Conservation (phyloP, 768 basidiomycete species). For the Tephrocybe sp. region DNA sequence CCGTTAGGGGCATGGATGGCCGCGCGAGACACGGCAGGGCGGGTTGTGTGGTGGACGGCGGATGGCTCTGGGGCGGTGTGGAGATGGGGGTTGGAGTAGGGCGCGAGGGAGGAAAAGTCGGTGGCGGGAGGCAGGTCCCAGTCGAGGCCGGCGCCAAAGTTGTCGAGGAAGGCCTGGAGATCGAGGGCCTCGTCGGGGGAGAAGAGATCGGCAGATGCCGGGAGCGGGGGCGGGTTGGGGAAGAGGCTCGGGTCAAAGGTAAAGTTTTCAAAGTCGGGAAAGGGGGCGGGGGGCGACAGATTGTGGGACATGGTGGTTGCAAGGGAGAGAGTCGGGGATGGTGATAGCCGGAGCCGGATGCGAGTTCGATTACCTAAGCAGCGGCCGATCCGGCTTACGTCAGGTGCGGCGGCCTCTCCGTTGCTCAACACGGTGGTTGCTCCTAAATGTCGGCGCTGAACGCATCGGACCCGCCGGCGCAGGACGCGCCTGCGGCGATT, state of each 20-base stretch:
- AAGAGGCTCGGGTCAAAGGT: constrained; percentile 68
- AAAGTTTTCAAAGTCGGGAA: constrained; percentile 66
- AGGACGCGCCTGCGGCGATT: constrained; percentile 49
- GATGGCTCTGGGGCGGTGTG: constrained; percentile 43
- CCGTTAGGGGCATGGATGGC: constrained; percentile 22
- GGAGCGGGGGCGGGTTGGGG: constrained; percentile 60
- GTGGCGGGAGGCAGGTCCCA: constrained; percentile 51
- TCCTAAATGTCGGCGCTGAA: constrained; percentile 75
- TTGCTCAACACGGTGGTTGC: constrained; percentile 39
- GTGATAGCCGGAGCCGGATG: constrained; percentile 9
- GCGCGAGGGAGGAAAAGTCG: constrained; percentile 28
- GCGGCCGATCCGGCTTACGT: constrained; percentile 20
- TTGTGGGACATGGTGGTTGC: constrained; percentile 28
- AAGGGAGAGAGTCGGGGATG: constrained; percentile 8
- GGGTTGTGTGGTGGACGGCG: constrained; percentile 31
- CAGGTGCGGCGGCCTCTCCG: constrained; percentile 11
- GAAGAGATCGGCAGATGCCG: constrained; percentile 76
- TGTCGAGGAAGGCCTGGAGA: constrained; percentile 80
- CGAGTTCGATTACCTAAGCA: background rate
- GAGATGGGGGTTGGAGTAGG: constrained; percentile 50
- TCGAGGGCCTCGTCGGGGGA: constrained; percentile 77
- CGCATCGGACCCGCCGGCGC: constrained; percentile 62
- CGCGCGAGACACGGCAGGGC: constrained; percentile 25
- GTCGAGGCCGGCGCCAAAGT: constrained; percentile 53
- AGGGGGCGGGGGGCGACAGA: constrained; percentile 48